Percentiles rank a stretch among this genome's conserved stretches.
Conservation (phyloP, 2,329 filamentous ascomycete species). For the Fusarium sp. region DNA sequence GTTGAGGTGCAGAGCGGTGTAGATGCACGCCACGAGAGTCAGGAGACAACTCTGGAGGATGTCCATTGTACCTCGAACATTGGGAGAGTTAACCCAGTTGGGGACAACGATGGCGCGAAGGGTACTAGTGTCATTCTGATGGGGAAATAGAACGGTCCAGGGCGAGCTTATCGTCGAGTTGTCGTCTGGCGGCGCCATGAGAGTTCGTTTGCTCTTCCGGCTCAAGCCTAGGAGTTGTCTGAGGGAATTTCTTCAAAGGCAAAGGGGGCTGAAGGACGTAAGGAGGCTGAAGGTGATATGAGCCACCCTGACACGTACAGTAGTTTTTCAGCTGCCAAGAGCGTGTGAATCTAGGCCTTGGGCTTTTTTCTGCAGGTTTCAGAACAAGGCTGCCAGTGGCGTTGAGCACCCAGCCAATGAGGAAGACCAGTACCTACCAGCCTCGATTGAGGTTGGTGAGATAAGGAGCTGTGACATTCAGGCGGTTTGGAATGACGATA, state of each 20-base stretch:
- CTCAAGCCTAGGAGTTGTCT: not conserved
- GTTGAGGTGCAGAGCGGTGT: constrained; percentile 53
- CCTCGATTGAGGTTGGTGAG: not conserved
- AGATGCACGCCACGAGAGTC: constrained; percentile 52
- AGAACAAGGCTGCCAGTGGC: not conserved
- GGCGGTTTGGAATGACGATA: not conserved
- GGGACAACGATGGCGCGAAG: not conserved
- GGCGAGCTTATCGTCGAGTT: not conserved
- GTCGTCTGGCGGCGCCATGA: not conserved
- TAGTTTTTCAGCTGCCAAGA: not conserved
- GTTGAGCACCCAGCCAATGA: not conserved
- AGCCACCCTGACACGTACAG: not conserved
- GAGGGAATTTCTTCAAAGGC: not conserved
- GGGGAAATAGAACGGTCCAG: not conserved
- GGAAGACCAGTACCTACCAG: not conserved
- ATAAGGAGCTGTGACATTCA: not conserved
- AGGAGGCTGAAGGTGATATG: not conserved
- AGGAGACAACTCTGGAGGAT: constrained; percentile 51
- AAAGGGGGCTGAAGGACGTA: too few relatives aligned
- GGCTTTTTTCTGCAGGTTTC: not conserved
- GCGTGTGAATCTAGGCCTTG: not conserved
- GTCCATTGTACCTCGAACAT: constrained; percentile 2
- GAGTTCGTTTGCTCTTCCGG: not conserved
- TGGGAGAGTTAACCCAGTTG: not conserved
- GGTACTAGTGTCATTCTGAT: not conserved